A percentile compares a stretch with the other conserved stretches of the same genome.
These are phyloP conservation scores for Henningerozyma blattae DNA, from an alignment of 805 yeast species.

Conservation along the genomic window DNA sequence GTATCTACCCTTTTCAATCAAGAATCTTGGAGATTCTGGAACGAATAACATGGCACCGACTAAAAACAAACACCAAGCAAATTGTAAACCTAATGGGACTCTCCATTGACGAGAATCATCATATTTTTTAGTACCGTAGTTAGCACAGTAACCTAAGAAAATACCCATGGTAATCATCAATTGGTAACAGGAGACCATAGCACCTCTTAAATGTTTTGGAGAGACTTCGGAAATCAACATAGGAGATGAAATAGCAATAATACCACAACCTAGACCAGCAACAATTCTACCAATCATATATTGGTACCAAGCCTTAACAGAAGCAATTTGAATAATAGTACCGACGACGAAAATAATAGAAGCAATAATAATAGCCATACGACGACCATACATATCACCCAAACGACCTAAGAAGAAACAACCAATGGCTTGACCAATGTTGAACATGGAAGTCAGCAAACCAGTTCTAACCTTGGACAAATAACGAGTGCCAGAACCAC, in stretches of 20 bases:
- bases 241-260: slow-evolving; percentile 64
- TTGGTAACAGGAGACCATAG: slow-evolving; percentile 62
- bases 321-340: slow-evolving; percentile 56
- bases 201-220: slow-evolving; percentile 47
- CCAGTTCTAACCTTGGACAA: slow-evolving; percentile 19
- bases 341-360: slow-evolving; percentile 58
- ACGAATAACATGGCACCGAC: slow-evolving; percentile 34
- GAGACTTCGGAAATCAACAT: slow-evolving; percentile 42
- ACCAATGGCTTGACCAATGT: slow-evolving; percentile 70
- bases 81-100: slow-evolving; percentile 53
- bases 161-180: slow-evolving; percentile 66
- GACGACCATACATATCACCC: slow-evolving; percentile 59
- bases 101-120: slow-evolving; percentile 54
- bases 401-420: slow-evolving; percentile 45
- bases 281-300: slow-evolving; percentile 54
- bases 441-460: slow-evolving; percentile 37
- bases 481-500: slow-evolving; percentile 11
- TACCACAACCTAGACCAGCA: slow-evolving; percentile 74
- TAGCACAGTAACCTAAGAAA: slow-evolving; percentile 65
- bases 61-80: slow-evolving; percentile 36
- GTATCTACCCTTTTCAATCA: slow-evolving; percentile 40
- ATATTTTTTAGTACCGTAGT: slow-evolving; percentile 41
- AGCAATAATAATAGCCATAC: slow-evolving; percentile 45
- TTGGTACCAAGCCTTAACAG: slow-evolving; percentile 50
- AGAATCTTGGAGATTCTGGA: slow-evolving; percentile 71